Percentiles rank a stretch among this genome's conserved stretches.
phyloP scores from a whole-genome alignment of 116 monocot species.

The Phalaenopsis hybrid region DNA sequence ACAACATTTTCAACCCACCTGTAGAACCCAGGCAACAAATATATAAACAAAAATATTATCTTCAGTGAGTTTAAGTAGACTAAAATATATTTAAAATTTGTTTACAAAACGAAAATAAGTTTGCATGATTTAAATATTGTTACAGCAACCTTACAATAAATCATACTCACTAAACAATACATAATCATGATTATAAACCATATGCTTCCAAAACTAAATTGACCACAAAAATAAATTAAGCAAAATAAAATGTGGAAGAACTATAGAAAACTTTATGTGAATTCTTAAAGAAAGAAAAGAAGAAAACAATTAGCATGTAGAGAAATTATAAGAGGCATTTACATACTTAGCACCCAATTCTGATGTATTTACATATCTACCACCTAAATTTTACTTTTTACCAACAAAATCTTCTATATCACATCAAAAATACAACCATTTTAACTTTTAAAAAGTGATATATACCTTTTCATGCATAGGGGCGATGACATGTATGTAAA shows the following conservation, averaged over 20 bases:
- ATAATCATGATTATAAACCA: background rate
- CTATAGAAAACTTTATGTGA: background rate
- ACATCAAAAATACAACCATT: too few species aligned
- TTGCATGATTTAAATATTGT: background rate
- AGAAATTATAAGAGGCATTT: background rate
- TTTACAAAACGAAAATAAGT: background rate
- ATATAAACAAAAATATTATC: background rate
- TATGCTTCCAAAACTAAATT: background rate
- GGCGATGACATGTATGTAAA: too few species aligned
- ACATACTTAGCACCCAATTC: too few species aligned
- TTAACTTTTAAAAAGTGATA: too few species aligned
- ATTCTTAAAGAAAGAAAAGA: background rate
- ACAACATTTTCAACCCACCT: constrained; percentile 72
- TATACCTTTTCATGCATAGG: too few species aligned
- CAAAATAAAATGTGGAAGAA: background rate
- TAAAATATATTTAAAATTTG: background rate
- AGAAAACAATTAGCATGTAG: background rate
- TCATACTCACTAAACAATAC: background rate
- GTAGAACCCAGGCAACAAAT: background rate
- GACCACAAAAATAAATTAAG: background rate
- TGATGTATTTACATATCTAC: too few species aligned
- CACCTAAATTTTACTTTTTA: too few species aligned
- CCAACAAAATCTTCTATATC: too few species aligned
- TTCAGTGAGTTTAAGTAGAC: background rate
- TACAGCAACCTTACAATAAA: background rate